Conservation (phyloP, 2,329 filamentous ascomycete species). For the Ploettnerulaceae sp. region DNA sequence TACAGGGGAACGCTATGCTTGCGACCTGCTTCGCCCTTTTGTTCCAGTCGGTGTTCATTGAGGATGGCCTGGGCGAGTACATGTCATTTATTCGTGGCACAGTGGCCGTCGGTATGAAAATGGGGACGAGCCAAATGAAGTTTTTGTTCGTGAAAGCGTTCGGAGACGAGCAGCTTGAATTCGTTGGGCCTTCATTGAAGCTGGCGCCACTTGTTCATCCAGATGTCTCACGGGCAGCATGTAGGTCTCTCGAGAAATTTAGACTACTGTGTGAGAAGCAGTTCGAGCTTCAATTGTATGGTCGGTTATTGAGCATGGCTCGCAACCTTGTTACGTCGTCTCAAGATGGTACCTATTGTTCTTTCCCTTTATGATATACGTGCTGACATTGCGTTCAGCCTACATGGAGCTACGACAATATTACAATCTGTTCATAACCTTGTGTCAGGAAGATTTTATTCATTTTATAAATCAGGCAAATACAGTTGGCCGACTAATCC, state of each 20-base stretch:
- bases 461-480: constrained; percentile 22
- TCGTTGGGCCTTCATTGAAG: constrained; percentile 43
- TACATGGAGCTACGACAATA: constrained; percentile 22
- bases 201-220: constrained; percentile 42
- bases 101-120: constrained; percentile 50
- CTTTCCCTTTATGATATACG: background rate
- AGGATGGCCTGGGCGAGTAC: constrained; percentile 55
- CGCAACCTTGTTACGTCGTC: constrained; percentile 24
- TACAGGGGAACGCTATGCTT: constrained; percentile 55
- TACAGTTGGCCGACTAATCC: constrained; percentile 21
- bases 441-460: constrained; percentile 21
- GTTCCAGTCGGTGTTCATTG: constrained; percentile 52
- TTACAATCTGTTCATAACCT: constrained; percentile 23
- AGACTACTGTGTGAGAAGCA: constrained; percentile 39
- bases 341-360: constrained; percentile 19
- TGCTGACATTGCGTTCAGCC: constrained; percentile 14
- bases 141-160: constrained; percentile 48
- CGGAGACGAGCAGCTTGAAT: constrained; percentile 38
- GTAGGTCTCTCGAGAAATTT: constrained; percentile 41
- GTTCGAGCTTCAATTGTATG: constrained; percentile 45
- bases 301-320: constrained; percentile 43
- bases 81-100: constrained; percentile 58
- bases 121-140: constrained; percentile 44
- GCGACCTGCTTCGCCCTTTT: constrained; percentile 56
- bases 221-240: constrained; percentile 44